Percentiles rank a stretch among this genome's conserved stretches.
Evolutionary conservation across 2,329 filamentous ascomycete species (phyloP).

Genomic region (Apiospora aurea): DNA sequence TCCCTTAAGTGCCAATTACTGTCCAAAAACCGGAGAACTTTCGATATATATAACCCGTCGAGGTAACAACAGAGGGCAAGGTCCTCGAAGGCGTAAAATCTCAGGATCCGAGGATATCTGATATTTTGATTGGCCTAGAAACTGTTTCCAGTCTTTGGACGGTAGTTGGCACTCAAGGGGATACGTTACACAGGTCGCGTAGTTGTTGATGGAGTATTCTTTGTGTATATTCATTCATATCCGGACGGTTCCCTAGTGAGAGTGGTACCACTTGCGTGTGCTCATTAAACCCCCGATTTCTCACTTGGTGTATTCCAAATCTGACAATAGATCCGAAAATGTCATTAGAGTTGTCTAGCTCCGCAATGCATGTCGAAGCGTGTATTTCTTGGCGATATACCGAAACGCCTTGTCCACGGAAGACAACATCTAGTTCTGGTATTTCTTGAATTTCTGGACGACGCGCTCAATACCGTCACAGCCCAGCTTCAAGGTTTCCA

Average conservation of each 20-base stretch:
- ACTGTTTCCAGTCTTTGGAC: too few relatives aligned
- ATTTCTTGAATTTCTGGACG: conserved; percentile 65
- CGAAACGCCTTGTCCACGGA: background rate
- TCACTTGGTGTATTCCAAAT: background rate
- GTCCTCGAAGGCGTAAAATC: too few relatives aligned
- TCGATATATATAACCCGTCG: too few relatives aligned
- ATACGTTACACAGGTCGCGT: background rate
- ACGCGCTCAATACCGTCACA: conserved; percentile 87
- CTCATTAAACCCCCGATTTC: background rate
- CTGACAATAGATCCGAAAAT: background rate
- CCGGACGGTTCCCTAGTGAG: background rate
- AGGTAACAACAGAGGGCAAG: too few relatives aligned
- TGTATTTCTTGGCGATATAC: background rate
- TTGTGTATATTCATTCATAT: conserved; percentile 8
- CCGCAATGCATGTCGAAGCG: background rate
- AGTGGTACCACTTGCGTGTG: background rate
- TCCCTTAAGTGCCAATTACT: too few relatives aligned
- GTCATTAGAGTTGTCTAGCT: background rate
- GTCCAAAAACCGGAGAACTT: too few relatives aligned
- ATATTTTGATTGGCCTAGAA: too few relatives aligned
- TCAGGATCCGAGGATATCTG: too few relatives aligned
- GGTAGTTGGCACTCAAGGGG: too few relatives aligned
- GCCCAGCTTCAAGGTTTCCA: conserved; percentile 80
- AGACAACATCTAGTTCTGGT: background rate
- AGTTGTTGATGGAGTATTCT: background rate